Conservation (phyloP, 805 yeast species). For the Hanseniaspora valbyensis region DNA sequence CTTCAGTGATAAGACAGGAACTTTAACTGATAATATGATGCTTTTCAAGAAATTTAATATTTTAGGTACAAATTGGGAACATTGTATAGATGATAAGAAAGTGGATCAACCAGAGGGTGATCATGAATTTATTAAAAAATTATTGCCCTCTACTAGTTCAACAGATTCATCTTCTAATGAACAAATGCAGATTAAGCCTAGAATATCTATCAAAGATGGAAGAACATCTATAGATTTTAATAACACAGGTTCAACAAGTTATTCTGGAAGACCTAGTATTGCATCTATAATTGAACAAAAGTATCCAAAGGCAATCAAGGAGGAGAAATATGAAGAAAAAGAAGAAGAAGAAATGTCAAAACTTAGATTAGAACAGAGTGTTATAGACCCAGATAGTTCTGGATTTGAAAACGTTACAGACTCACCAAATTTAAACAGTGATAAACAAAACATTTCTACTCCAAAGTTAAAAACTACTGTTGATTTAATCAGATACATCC, state of each 20-base stretch:
- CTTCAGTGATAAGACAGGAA: conserved; percentile 95
- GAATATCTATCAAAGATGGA: conserved; percentile 10
- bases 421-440: conserved; percentile 4
- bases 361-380: neutral
- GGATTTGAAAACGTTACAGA: neutral
- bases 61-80: conserved; percentile 83
- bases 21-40: conserved; percentile 91
- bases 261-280: conserved; percentile 49
- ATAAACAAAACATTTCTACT: neutral
- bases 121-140: conserved; percentile 17
- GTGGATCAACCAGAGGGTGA: conserved; percentile 20
- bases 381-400: conserved; percentile 4
- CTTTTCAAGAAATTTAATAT: conserved; percentile 78
- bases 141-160: conserved; percentile 5
- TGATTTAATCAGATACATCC: conserved; percentile 59
- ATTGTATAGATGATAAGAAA: conserved; percentile 43
- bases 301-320: conserved; percentile 4
- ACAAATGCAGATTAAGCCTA: neutral
- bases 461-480: conserved; percentile 44
- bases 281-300: conserved; percentile 32
- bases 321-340: too few species aligned
- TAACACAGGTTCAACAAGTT: conserved; percentile 32
- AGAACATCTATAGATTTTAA: conserved; percentile 34
- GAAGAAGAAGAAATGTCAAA: conserved; percentile 13
- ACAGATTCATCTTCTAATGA: neutral